phyloP scores from a whole-genome alignment of 805 yeast species.

The Pichia cephalocereana region DNA sequence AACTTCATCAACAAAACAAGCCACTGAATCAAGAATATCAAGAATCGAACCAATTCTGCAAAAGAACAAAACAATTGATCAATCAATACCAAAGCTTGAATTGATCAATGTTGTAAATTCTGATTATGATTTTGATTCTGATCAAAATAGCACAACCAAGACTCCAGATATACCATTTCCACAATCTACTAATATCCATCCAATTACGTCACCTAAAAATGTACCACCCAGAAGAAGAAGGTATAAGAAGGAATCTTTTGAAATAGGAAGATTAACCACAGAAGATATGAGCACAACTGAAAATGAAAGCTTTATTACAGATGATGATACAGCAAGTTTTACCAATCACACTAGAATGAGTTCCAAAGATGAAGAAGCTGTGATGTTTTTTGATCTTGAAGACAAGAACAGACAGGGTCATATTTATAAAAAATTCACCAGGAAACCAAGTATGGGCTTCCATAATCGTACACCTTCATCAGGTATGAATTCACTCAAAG shows the following conservation, averaged over 20 bases:
- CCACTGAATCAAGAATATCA: too few species aligned
- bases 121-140: too few species aligned
- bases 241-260: background rate
- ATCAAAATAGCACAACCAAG: too few species aligned
- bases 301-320: background rate
- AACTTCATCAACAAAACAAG: too few species aligned
- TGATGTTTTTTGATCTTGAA: background rate
- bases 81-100: too few species aligned
- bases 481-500: background rate
- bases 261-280: background rate
- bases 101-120: too few species aligned
- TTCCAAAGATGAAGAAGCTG: background rate
- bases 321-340: background rate
- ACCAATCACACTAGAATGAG: background rate
- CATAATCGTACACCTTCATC: background rate
- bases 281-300: background rate
- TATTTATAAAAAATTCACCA: background rate
- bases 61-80: too few species aligned
- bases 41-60: too few species aligned
- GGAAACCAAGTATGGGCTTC: background rate
- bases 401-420: background rate
- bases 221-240: background rate
- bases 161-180: too few species aligned
- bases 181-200: too few species aligned
- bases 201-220: too few species aligned